Conservation (phyloP, 2,329 filamentous ascomycete genomes). For the Hyphodiscus sp. region DNA sequence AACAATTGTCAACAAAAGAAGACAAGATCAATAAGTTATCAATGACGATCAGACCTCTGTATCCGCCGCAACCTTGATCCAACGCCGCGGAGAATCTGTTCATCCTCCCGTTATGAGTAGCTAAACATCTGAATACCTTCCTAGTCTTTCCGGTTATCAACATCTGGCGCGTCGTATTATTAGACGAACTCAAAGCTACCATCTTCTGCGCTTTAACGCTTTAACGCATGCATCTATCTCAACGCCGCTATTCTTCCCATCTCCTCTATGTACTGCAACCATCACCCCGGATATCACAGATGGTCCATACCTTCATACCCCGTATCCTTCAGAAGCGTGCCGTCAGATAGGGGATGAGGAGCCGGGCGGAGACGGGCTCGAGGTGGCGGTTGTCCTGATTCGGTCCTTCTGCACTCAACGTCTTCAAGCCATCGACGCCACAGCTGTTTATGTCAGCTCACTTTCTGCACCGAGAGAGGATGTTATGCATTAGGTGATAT, state of each 20-base stretch:
- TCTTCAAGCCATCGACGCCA: neutral
- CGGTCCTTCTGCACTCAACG: neutral
- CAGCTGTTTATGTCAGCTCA: neutral
- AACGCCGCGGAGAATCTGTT: no score
- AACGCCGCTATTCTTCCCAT: neutral
- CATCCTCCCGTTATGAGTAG: no score
- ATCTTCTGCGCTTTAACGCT: neutral
- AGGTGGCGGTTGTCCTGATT: neutral
- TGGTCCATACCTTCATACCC: no score
- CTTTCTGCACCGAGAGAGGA: no score
- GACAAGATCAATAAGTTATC: no score
- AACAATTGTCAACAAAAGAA: no score
- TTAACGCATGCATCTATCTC: neutral
- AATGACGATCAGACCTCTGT: no score
- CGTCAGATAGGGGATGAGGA: no score
- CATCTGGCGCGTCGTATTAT: neutral
- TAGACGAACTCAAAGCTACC: neutral
- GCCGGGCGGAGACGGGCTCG: neutral
- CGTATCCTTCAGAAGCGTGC: neutral
- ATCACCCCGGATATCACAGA: neutral
- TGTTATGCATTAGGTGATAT: no score
- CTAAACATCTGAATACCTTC: no score
- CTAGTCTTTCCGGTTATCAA: no score
- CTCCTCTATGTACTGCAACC: neutral
- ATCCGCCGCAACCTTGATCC: no score